Base-by-base conservation (phyloP, 2,329 filamentous ascomycete genomes). In the Teratosphaeria epicoccoides region DNA sequence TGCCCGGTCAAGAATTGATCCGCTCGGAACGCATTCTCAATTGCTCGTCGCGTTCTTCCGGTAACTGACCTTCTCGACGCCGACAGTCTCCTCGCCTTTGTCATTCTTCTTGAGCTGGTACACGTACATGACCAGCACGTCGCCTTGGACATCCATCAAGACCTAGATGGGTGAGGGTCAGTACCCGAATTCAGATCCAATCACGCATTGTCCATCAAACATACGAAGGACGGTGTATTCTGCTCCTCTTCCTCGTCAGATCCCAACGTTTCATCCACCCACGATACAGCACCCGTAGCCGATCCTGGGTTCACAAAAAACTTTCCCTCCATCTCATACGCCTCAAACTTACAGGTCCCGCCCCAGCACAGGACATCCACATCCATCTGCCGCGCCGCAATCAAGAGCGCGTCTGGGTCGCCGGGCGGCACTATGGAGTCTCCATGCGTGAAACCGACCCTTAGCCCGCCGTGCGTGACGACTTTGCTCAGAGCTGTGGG, bases 121-220 rank as follows among this genome's bases (percentile, higher is more conserved):
- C 49, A 97, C 91, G 69, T 97, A 97, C 47, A 97, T 77, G 54
- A 94, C 94, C 59, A 97, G 79, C 14, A 94, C 94, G 67, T 96
- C 94, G 26, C 91, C 91, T 80, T 97, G 91, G 29, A 96, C 90
- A 79, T 97, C 91, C 91, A 97, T 96, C 69, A 97, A 73, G 66
- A 93, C 95, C 71, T 97, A 96, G n/a, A 40, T 40, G 5, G 17
- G n/a, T 17, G 6, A n/a, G 14, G 9, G 33, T 40, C 33, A 40
- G 33, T 14, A 14, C 5, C 2, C 29, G 6, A n/a, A 37, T 37
- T 2, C 10, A n/a, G 29, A 37, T n/a, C 29, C 29, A 14, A 37
- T n/a, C 2, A 37, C 17, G 14, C 14, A 17, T 17, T 6, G n/a
- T 20, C 4, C 26, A 17, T 17, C 20, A 14, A 37, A 40, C 33